Evolutionary conservation across 768 basidiomycete species (phyloP).

Genomic region (Leucocoprinus birnbaumii): DNA sequence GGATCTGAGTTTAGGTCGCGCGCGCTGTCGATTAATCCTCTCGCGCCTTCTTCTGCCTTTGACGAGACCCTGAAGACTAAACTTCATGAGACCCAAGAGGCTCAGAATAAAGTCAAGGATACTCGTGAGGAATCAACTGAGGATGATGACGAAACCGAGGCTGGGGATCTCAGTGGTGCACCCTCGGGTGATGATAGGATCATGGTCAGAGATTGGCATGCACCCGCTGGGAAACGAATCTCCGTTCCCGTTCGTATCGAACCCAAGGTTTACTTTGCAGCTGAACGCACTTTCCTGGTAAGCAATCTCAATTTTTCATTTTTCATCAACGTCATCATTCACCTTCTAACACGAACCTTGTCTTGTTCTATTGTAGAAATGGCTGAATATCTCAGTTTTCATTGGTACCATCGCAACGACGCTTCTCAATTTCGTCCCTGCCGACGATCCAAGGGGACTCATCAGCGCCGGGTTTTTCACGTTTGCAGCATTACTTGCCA

Average conservation of each 20-base stretch:
- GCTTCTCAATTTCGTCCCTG: slow-evolving; percentile 79
- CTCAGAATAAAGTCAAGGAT: slow-evolving; percentile 18
- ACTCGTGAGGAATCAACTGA: slow-evolving; percentile 16
- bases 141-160: slow-evolving; percentile 34
- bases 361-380: slow-evolving; percentile 52
- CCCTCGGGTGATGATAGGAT: slow-evolving; percentile 48
- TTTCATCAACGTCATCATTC: not conserved
- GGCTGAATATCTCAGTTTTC: slow-evolving; percentile 85
- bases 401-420: slow-evolving; percentile 89
- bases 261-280: slow-evolving; percentile 97
- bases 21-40: slow-evolving; percentile 74
- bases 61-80: slow-evolving; percentile 81
- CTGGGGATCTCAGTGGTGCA: slow-evolving; percentile 29
- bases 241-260: slow-evolving; percentile 95
- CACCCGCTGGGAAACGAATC: slow-evolving; percentile 85
- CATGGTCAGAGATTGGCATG: slow-evolving; percentile 66
- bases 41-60: slow-evolving; percentile 80
- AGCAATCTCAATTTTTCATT: slow-evolving; percentile 31
- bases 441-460: slow-evolving; percentile 72
- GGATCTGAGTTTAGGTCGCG: slow-evolving; percentile 26
- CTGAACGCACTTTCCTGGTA: slow-evolving; percentile 91
- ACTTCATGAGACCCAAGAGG: slow-evolving; percentile 37
- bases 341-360: slow-evolving; percentile 3
- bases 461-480: slow-evolving; percentile 90
- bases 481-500: slow-evolving; percentile 80